Evolutionary conservation across 2,329 filamentous ascomycete genomes (phyloP), one percentile per base, ranked within the genome.

Genomic region (Stachybotrys echinatus): DNA sequence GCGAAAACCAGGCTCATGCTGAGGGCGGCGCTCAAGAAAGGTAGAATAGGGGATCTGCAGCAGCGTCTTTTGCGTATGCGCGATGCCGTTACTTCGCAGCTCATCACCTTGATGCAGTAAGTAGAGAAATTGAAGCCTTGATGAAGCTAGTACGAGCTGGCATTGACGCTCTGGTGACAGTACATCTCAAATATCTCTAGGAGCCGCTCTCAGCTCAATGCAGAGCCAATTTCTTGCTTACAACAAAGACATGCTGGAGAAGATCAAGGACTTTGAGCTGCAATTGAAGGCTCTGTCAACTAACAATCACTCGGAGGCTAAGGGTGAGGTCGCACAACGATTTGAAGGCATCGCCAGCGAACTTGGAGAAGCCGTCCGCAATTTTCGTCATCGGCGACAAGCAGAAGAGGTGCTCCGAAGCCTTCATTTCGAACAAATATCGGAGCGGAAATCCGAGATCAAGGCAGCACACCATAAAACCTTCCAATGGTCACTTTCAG

Each of bases 371-470:
- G 12, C 45, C n/a, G 42, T 21, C 31, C 14, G 22, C 12, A 12
- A 23, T 8, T 31, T 19, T 19, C n/a, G 3, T n/a, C 22, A 44
- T 5, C 23, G 39, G 20, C 19, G 38, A 3, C 48, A 23, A 21
- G 42, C 42, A 23, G 48, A 49, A 27, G 6, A 22, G 37, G n/a
- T 49, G 12, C 48, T 49, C 5, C 22, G 31, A 22, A 49, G 48
- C 31, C 48, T 49, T 23, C 48, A 49, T 17, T 49, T 44, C 31
- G 23, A 38, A 20, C 48, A 49, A 18, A 49, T 49, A 18, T 49
- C 48, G 6, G 40, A 45, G 18, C 23, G 48, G 10, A 23, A 21
- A 17, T 45, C 40, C 12, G 42, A 38, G 12, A 45, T 49, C 42
- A 37, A 44, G n/a, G 23, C 22, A 5, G 48, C 48, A 18, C 48